Conservation (phyloP, 768 basidiomycete species). For the Termitomyces sp. region DNA sequence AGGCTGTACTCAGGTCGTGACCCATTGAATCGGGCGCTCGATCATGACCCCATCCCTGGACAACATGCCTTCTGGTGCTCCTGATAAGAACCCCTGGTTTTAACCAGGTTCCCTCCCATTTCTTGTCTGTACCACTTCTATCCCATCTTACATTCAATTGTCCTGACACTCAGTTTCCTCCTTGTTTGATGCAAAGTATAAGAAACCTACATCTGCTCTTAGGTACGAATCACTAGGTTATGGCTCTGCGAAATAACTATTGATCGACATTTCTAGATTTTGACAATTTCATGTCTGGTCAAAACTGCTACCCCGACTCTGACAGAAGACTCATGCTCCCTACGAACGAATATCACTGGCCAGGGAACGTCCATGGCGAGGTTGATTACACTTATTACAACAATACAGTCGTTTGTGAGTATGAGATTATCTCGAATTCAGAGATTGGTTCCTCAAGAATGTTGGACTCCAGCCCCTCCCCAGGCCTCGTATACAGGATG, state of each 20-base stretch:
- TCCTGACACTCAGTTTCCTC: neutral
- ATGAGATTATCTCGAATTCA: neutral
- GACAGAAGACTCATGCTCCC: conserved; percentile 4
- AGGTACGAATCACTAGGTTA: neutral
- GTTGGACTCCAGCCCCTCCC: neutral
- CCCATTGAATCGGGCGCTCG: conserved; percentile 25
- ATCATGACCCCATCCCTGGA: conserved; percentile 29
- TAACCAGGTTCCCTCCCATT: conserved; percentile 4
- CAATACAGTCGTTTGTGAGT: neutral
- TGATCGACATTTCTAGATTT: conserved; percentile 4
- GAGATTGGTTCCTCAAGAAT: neutral
- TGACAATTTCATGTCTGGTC: conserved; percentile 9
- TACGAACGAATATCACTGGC: conserved; percentile 2
- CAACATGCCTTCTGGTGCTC: conserved; percentile 18
- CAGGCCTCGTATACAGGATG: conserved; percentile 1
- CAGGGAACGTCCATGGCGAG: neutral
- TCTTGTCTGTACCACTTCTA: neutral
- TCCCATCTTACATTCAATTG: neutral
- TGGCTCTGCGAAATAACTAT: neutral
- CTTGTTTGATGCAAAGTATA: conserved; percentile 11
- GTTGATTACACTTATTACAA: neutral
- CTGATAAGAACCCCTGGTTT: conserved; percentile 27
- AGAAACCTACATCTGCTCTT: conserved; percentile 3
- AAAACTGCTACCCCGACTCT: conserved; percentile 1
- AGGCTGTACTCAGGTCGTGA: conserved; percentile 28